Base-by-base conservation (phyloP, 805 yeast genomes). In the Sugiyamaella marilandica region DNA sequence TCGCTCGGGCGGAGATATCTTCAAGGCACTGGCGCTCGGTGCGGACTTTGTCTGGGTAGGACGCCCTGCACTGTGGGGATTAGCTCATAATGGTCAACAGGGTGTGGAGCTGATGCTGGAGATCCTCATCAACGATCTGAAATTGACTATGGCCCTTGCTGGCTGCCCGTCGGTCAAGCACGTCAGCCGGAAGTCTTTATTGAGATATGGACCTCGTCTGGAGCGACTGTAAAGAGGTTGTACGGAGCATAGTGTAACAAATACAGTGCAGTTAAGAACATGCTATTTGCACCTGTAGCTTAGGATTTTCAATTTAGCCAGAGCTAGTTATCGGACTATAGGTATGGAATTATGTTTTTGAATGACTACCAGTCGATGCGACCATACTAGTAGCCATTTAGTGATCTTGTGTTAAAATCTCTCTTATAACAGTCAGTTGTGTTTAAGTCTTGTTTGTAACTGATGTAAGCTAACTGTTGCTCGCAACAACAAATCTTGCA, bases 41-140 rank as follows among this genome's bases (percentile, higher is more conserved):
- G 89, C 88, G 8, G 81, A 77, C 43, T 83, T 81, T 14, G 77
- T 74, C 3, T 87, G 89, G 26, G 62, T 84, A 26, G 87, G 88
- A 2, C 72, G 88, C 54, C 85, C 87, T 0, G 81, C 82, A 56
- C 66, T 83, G 10, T 83, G 81, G 65, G 86, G 86, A 43, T 78
- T 82, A 74, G 74, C 82, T 14, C 75, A 82, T 3, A 82, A 83
- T 57, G 90, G 90, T 8, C 86, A 81, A 58, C 80, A 72, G 5
- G 91, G 90, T 31, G 85, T 83, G 10, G 70, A 69, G 49, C 51
- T 56, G 41, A 60, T 60, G 56, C 56, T 58, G 49, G 50, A 51
- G 41, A 53, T 62, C 14, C 49, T 62, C 10, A 47, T 35, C 31
- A 58, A 53, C 41, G 66, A 62, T 29, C 55, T 62, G 43, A 50